Conservation (phyloP, 2,329 filamentous ascomycete genomes). For the Celoporthe dispersa region DNA sequence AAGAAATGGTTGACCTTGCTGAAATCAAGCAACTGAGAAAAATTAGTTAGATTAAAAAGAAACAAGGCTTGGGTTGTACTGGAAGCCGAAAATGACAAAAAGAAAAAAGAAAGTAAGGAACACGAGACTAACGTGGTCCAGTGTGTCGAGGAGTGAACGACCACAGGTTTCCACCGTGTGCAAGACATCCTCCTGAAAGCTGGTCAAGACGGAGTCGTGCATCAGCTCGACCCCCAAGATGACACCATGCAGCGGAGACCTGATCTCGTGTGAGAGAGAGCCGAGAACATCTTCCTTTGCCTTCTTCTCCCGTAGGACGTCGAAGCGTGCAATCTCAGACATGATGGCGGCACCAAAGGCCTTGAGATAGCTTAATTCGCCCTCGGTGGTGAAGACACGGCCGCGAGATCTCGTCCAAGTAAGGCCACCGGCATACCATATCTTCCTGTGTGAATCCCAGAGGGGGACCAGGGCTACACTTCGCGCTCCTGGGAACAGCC, state of each 20-base stretch:
- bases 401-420: conserved; percentile 11
- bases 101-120: no score
- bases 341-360: conserved; percentile 59
- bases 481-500: conserved; percentile 46
- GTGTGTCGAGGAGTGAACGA: conserved; percentile 52
- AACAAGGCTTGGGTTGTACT: no score
- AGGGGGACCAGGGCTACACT: conserved; percentile 53
- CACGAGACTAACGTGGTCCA: conserved; percentile 43
- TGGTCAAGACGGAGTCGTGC: conserved; percentile 41
- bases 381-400: conserved; percentile 35
- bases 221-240: conserved; percentile 56
- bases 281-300: conserved; percentile 55
- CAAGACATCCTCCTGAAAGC: conserved; percentile 48
- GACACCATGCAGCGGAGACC: conserved; percentile 61
- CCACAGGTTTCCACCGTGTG: conserved; percentile 55
- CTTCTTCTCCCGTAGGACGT: conserved; percentile 41
- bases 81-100: not conserved
- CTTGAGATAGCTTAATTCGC: conserved; percentile 49
- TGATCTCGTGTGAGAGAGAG: conserved; percentile 61
- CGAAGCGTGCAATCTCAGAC: conserved; percentile 56
- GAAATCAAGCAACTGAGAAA: conserved; percentile 46
- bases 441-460: conserved; percentile 44
- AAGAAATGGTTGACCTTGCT: conserved; percentile 52
- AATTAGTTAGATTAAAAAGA: not conserved
- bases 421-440: conserved; percentile 31